A percentile compares a stretch with the other conserved stretches of the same genome.
Conservation (phyloP, 768 basidiomycete genomes). For the Pisolithus tinctorius region DNA sequence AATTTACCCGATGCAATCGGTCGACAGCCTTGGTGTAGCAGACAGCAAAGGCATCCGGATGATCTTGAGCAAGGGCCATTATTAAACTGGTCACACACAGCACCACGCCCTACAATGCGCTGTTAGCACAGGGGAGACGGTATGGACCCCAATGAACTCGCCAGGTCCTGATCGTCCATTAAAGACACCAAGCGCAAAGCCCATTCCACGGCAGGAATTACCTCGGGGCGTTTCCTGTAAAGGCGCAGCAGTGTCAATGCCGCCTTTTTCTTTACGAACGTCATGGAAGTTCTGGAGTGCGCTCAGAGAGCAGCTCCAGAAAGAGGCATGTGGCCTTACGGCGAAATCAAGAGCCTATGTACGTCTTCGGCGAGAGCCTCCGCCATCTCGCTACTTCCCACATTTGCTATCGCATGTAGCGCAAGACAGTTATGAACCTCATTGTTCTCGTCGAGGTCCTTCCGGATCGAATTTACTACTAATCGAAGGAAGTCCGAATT, state of each 20-base stretch:
- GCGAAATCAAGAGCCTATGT: conserved; percentile 89
- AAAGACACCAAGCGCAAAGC: conserved; percentile 89
- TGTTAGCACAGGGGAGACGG: conserved; percentile 1
- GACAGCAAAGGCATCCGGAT: conserved; percentile 83
- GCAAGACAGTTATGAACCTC: conserved; percentile 96
- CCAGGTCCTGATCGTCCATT: conserved; percentile 91
- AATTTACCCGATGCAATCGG: conserved; percentile 68
- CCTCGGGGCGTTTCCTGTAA: conserved; percentile 93
- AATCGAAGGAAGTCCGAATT: conserved; percentile 95
- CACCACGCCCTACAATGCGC: conserved; percentile 70
- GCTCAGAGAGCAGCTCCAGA: conserved; percentile 9
- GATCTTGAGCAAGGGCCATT: conserved; percentile 90
- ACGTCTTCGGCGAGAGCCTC: conserved; percentile 92
- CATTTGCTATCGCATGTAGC: conserved; percentile 95
- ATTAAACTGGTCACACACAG: conserved; percentile 90
- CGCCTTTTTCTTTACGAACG: conserved; percentile 97
- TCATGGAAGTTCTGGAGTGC: conserved; percentile 73
- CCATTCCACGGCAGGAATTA: conserved; percentile 93
- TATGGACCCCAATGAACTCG: conserved; percentile 23
- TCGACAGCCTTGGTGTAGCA: conserved; percentile 95
- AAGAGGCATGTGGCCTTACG: conserved; percentile 43
- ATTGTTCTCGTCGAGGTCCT: conserved; percentile 91
- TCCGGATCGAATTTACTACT: conserved; percentile 97
- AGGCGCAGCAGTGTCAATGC: conserved; percentile 88
- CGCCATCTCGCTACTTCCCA: conserved; percentile 97